Conservation (phyloP, 352 stramenopile species). For the Pythium dissimile region DNA sequence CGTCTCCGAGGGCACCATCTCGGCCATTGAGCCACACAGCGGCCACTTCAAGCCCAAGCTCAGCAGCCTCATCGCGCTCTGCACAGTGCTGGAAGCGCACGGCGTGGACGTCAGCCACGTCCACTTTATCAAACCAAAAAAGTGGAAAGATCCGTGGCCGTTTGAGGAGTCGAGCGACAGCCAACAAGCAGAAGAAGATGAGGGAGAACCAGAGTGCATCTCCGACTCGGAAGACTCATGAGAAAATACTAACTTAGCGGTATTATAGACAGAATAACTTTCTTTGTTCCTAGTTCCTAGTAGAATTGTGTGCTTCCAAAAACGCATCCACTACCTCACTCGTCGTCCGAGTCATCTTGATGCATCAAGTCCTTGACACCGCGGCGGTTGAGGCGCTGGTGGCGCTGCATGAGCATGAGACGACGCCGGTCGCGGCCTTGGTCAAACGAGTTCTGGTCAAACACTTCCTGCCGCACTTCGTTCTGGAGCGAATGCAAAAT, state of each 20-base stretch:
- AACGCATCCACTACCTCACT: background rate
- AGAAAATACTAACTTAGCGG: background rate
- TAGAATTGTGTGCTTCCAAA: background rate
- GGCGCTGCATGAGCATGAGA: slow-evolving; percentile 68
- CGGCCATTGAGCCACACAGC: slow-evolving; percentile 67
- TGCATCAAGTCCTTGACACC: slow-evolving; percentile 57
- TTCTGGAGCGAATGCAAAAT: slow-evolving; percentile 71
- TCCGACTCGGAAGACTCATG: slow-evolving; percentile 22
- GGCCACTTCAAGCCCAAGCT: slow-evolving; percentile 70
- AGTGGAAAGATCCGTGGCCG: slow-evolving; percentile 62
- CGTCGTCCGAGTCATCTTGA: slow-evolving; percentile 2
- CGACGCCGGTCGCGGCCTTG: slow-evolving; percentile 57
- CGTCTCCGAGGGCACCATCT: slow-evolving; percentile 48
- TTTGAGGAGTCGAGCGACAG: no score
- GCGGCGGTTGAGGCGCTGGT: slow-evolving; percentile 71
- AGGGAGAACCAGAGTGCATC: background rate
- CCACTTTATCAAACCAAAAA: slow-evolving; percentile 63
- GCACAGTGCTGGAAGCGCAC: slow-evolving; percentile 30
- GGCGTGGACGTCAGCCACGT: slow-evolving; percentile 40
- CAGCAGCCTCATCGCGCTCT: slow-evolving; percentile 43
- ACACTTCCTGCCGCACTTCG: slow-evolving; percentile 71
- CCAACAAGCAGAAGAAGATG: background rate
- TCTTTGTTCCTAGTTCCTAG: background rate
- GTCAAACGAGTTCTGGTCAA: slow-evolving; percentile 65
- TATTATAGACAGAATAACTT: background rate